Evolutionary conservation across 352 stramenopile genomes (phyloP), one percentile per base, ranked within the genome.

Genomic region (Blastocystis sp.): DNA sequence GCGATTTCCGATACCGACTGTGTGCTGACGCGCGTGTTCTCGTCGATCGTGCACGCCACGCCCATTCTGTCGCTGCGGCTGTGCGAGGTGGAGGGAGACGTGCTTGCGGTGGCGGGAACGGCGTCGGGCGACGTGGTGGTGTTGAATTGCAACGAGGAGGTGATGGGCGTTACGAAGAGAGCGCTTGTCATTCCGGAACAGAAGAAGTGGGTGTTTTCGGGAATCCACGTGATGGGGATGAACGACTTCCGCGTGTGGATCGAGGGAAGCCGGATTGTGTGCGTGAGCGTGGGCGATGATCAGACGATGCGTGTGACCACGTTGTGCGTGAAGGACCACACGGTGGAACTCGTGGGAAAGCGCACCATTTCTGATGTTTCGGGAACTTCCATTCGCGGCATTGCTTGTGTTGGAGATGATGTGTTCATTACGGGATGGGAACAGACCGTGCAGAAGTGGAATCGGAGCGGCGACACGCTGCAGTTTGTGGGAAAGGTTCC

Each of bases 381-480:
- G n/a, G 74, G 74, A 0, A 70, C 74, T 24, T 66, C 74, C 51
- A 21, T 85, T 26, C 74, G 74, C n/a, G 50, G 55, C 29, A 4
- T 63, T 2, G 13, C 24, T 41, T 35, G 33, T 26, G 21, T 69
- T 24, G 35, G 35, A 9, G n/a, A 37, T 1, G 41, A 31, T 16
- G 74, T 85, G 51, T 85, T 59, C 55, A 37, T 85, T 55, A 45
- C 55, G 24, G 74, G 74, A 2, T 85, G 74, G 74, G 74, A 85
- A 24, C 74, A 85, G 60, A 41, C 35, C 16, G 50, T 85, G 2
- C 21, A 85, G 51, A 21, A 31, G 26, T 51, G 59, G 24, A 39
- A 55, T 13, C 31, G 31, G 37, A 16, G 6, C 12, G 45, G 70
- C 31, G 55, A 62, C n/a, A 39, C 12, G 45, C 39, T 70, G 35